Conservation (phyloP, 345 rosid genomes). For the Bruguiera sexangula region DNA sequence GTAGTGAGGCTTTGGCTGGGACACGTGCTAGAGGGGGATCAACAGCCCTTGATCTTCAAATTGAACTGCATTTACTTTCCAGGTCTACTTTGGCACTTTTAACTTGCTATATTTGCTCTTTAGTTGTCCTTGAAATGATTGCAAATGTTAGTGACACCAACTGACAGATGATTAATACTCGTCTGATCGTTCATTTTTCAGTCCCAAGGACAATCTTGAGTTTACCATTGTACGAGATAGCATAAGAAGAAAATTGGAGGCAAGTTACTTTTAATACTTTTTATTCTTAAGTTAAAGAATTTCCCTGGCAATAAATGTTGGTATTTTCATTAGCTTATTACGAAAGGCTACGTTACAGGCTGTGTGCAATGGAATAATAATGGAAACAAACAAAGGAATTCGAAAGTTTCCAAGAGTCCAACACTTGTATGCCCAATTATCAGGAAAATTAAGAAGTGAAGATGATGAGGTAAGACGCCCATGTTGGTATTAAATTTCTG, state of each 20-base stretch:
- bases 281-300: background rate
- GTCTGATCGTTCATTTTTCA: constrained; percentile 24
- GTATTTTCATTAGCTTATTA: background rate
- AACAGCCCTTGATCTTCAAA: constrained; percentile 54
- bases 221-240: constrained; percentile 79
- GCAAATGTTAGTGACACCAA: constrained; percentile 3
- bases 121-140: background rate
- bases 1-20: constrained; percentile 88
- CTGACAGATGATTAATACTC: background rate
- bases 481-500: background rate
- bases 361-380: constrained; percentile 54
- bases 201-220: constrained; percentile 85
- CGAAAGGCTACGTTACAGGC: constrained; percentile 37
- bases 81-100: constrained; percentile 39
- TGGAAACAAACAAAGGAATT: constrained; percentile 64
- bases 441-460: constrained; percentile 67
- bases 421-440: constrained; percentile 67
- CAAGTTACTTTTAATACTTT: constrained; percentile 27
- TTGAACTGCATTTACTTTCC: constrained; percentile 72
- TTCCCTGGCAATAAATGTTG: background rate
- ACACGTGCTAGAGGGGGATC: constrained; percentile 84
- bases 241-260: constrained; percentile 70
- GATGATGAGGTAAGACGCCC: constrained; percentile 64
- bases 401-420: constrained; percentile 79
- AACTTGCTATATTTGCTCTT: background rate